phyloP scores from a whole-genome alignment of 208 protist genomes.

The Strigomonas culicis region DNA sequence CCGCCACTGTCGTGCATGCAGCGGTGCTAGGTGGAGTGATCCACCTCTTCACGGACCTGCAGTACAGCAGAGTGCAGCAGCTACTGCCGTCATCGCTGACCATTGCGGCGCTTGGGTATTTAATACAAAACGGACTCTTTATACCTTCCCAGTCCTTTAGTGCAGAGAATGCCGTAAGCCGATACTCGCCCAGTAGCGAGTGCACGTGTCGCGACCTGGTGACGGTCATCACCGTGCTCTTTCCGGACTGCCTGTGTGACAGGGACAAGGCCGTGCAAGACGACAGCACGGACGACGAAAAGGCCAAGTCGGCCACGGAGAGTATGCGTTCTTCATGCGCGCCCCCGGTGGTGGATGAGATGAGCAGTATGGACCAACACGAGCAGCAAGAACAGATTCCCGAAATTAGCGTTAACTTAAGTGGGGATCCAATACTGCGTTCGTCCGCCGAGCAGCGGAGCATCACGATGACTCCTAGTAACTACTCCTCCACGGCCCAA shows the following conservation, averaged over 20 bases:
- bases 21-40: slow-evolving; percentile 65
- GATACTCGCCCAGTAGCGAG: slow-evolving; percentile 26
- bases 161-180: slow-evolving; percentile 20
- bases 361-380: not conserved
- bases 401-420: too few relatives aligned
- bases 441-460: too few relatives aligned
- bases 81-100: slow-evolving; percentile 61
- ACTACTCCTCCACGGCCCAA: too few relatives aligned
- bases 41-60: not conserved
- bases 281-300: slow-evolving; percentile 9
- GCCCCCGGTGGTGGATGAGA: not conserved
- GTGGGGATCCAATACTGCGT: too few relatives aligned
- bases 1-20: slow-evolving; percentile 45
- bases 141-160: slow-evolving; percentile 39
- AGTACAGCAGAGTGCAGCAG: not conserved
- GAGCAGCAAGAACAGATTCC: too few relatives aligned
- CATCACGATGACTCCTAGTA: too few relatives aligned
- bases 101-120: slow-evolving; percentile 30
- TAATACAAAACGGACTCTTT: slow-evolving; percentile 66
- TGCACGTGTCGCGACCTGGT: slow-evolving; percentile 50
- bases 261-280: slow-evolving; percentile 5
- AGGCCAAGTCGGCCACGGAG: not conserved
- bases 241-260: slow-evolving; percentile 65
- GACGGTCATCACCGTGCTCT: slow-evolving; percentile 52
- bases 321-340: not conserved